These are phyloP conservation scores for Starmerella floricola DNA, from an alignment of 805 yeast species.

Conservation along the genomic window DNA sequence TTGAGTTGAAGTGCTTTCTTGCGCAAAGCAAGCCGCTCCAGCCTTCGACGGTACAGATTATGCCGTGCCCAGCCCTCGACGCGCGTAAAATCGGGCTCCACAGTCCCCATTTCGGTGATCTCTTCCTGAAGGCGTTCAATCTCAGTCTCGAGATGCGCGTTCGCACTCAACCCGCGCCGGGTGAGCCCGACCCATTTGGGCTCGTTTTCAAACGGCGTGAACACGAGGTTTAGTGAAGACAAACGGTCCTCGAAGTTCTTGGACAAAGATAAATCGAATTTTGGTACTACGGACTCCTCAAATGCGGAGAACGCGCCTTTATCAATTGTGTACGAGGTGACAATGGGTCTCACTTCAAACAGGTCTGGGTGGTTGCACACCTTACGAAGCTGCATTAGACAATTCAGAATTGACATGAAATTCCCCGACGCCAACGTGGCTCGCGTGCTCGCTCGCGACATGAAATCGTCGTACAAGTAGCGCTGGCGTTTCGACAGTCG, in stretches of 20 bases:
- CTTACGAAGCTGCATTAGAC: slow-evolving; percentile 93
- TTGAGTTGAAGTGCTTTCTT: slow-evolving; percentile 55
- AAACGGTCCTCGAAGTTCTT: slow-evolving; percentile 19
- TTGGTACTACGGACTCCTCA: slow-evolving; percentile 14
- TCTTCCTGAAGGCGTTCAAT: slow-evolving; percentile 9
- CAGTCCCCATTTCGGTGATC: slow-evolving; percentile 11
- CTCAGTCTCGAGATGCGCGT: slow-evolving; percentile 4
- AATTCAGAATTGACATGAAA: slow-evolving; percentile 85
- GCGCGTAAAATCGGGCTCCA: slow-evolving; percentile 25
- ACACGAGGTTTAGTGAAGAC: slow-evolving; percentile 47
- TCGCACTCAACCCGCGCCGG: slow-evolving; percentile 5
- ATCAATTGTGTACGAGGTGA: slow-evolving; percentile 74
- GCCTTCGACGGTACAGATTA: slow-evolving; percentile 41
- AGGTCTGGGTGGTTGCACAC: slow-evolving; percentile 94
- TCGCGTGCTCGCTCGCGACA: slow-evolving; percentile 91
- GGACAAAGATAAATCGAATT: slow-evolving; percentile 11
- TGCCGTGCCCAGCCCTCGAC: slow-evolving; percentile 47
- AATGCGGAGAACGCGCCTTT: slow-evolving; percentile 47
- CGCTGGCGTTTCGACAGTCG: slow-evolving; percentile 86
- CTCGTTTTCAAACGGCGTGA: slow-evolving; percentile 37
- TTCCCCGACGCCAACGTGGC: slow-evolving; percentile 92
- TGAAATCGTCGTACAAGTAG: slow-evolving; percentile 84
- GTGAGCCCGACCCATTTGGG: slow-evolving; percentile 13
- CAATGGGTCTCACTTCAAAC: slow-evolving; percentile 89
- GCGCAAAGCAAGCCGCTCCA: slow-evolving; percentile 37